Evolutionary conservation across 805 yeast genomes (phyloP).

Genomic region (Torulaspora indica): DNA sequence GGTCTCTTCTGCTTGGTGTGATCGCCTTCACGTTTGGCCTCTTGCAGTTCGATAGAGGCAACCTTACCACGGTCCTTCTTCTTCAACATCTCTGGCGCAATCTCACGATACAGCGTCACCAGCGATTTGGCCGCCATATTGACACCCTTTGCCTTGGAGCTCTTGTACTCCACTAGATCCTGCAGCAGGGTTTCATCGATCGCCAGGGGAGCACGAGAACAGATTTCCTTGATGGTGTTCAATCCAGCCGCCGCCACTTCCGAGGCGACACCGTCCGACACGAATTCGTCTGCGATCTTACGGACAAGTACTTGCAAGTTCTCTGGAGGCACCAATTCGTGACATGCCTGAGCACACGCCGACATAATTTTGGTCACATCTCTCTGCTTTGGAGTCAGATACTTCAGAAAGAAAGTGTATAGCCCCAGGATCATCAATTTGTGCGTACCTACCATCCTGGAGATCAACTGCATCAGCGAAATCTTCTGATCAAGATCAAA

Average conservation of each 20-base stretch:
- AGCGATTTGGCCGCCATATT: slow-evolving; percentile 90
- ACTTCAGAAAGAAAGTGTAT: slow-evolving; percentile 83
- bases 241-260: slow-evolving; percentile 98
- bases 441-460: slow-evolving; percentile 90
- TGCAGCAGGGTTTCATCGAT: slow-evolving; percentile 83
- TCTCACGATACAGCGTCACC: slow-evolving; percentile 81
- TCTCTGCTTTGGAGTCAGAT: slow-evolving; percentile 87
- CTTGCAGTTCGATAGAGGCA: slow-evolving; percentile 77
- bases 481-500: slow-evolving; percentile 86
- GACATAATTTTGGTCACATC: slow-evolving; percentile 97
- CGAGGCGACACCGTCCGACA: slow-evolving; percentile 95
- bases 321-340: slow-evolving; percentile 97
- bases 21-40: slow-evolving; percentile 48
- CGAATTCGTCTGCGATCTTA: slow-evolving; percentile 95
- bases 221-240: slow-evolving; percentile 89
- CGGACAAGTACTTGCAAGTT: slow-evolving; percentile 72
- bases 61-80: slow-evolving; percentile 89
- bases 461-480: slow-evolving; percentile 76
- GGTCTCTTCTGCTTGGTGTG: slow-evolving; percentile 34
- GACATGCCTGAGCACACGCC: slow-evolving; percentile 93
- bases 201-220: slow-evolving; percentile 90
- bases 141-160: slow-evolving; percentile 90
- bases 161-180: slow-evolving; percentile 84
- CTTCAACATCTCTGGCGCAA: slow-evolving; percentile 92
- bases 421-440: slow-evolving; percentile 85